phyloP scores from a whole-genome alignment of 352 stramenopile genomes.

The Globisporangium radiosum region DNA sequence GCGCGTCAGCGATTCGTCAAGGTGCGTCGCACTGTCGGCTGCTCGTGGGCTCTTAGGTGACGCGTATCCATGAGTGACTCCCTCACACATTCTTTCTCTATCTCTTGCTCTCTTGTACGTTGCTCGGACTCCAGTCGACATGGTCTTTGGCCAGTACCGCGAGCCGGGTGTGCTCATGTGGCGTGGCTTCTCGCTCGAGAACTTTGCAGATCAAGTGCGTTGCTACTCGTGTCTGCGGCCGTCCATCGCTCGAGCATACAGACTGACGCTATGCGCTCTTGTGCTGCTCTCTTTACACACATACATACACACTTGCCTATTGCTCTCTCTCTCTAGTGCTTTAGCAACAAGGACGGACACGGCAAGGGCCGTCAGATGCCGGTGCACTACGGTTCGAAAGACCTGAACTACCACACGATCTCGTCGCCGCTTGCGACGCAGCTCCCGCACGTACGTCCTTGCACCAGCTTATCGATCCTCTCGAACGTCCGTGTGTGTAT shows the following conservation, averaged over 20 bases:
- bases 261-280: no score
- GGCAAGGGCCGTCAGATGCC: slow-evolving; percentile 97
- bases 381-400: slow-evolving; percentile 95
- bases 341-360: slow-evolving; percentile 94
- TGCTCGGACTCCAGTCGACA: slow-evolving; percentile 51
- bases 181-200: slow-evolving; percentile 95
- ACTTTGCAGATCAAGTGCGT: slow-evolving; percentile 93
- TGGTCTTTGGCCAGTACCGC: slow-evolving; percentile 97
- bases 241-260: no score
- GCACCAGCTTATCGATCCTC: background rate
- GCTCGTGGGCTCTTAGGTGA: background rate
- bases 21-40: slow-evolving; percentile 11
- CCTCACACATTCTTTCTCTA: background rate
- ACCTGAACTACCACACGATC: slow-evolving; percentile 97
- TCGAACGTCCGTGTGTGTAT: background rate
- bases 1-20: slow-evolving; percentile 83
- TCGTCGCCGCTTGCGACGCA: slow-evolving; percentile 96
- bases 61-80: no score
- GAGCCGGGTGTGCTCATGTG: slow-evolving; percentile 98
- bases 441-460: slow-evolving; percentile 81
- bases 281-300: no score
- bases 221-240: background rate
- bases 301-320: background rate
- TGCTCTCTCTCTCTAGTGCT: slow-evolving; percentile 54
- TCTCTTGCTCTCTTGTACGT: background rate